Conservation (phyloP, 163 green algal genomes). For the Chloroidium sp. region DNA sequence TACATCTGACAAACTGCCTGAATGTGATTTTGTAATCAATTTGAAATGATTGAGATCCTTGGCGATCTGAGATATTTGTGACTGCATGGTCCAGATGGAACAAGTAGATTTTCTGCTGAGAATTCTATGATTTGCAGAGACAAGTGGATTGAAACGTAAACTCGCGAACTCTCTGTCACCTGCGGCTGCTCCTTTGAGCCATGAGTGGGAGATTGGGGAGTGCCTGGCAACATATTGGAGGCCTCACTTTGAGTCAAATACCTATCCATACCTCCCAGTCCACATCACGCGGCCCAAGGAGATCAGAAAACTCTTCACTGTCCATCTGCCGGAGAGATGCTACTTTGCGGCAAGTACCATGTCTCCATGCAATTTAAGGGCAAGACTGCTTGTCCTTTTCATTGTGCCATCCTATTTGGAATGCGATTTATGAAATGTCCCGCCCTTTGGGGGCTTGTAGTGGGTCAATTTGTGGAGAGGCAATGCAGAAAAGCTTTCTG, state of each 20-base stretch:
- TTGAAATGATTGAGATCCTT: too few relatives aligned
- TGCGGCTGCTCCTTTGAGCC: slow-evolving; percentile 20
- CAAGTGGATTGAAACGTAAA: slow-evolving; percentile 81
- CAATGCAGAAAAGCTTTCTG: not conserved
- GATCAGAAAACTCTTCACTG: slow-evolving; percentile 75
- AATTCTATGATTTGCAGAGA: slow-evolving; percentile 47
- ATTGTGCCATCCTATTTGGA: not conserved
- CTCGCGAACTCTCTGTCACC: slow-evolving; percentile 71
- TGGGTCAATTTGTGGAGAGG: not conserved
- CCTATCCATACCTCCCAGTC: slow-evolving; percentile 92
- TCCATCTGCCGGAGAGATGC: slow-evolving; percentile 78
- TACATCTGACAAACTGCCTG: too few relatives aligned
- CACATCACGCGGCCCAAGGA: slow-evolving; percentile 95
- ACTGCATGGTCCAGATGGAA: too few relatives aligned
- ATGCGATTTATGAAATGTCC: not conserved
- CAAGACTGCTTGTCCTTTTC: not conserved
- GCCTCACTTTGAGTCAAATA: slow-evolving; percentile 85
- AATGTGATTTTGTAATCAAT: too few relatives aligned
- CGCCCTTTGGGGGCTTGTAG: not conserved
- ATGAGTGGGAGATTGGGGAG: slow-evolving; percentile 54
- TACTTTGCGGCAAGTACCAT: slow-evolving; percentile 72
- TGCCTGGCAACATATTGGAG: slow-evolving; percentile 65
- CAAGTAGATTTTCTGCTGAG: too few relatives aligned
- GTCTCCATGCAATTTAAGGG: not conserved
- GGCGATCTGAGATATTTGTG: too few relatives aligned